Evolutionary conservation across 2,329 filamentous ascomycete species (phyloP).

Genomic region (Colletotrichum limetticola): DNA sequence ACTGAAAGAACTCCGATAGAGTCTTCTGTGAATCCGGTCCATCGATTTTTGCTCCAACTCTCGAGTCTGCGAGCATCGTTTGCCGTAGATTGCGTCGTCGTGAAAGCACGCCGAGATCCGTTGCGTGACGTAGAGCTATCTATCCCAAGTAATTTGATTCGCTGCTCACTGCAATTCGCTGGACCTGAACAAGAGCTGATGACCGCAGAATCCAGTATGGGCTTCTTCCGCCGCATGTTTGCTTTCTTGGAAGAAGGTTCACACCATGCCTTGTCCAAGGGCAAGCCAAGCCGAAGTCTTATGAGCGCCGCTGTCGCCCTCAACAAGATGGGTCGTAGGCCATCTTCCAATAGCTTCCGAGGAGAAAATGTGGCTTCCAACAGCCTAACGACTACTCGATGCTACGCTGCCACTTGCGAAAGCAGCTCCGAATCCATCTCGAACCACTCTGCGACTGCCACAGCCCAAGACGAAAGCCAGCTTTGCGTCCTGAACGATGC

Average conservation of each 20-base stretch:
- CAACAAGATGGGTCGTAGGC: background rate
- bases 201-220: background rate
- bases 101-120: background rate
- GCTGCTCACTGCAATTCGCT: too few species aligned
- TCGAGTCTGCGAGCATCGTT: background rate
- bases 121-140: background rate
- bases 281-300: background rate
- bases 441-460: background rate
- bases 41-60: background rate
- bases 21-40: background rate
- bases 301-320: background rate
- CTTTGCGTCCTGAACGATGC: background rate
- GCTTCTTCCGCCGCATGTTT: background rate
- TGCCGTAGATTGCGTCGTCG: background rate
- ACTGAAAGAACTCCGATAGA: background rate
- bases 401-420: background rate
- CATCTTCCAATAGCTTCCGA: background rate
- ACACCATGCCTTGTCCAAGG: background rate
- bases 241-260: background rate
- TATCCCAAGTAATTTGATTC: background rate
- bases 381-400: background rate
- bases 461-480: background rate
- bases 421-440: background rate
- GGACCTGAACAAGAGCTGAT: background rate
- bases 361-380: background rate